Evolutionary conservation across 169 alveolate species (phyloP), one percentile per base, ranked within the genome.

Genomic region (Plasmodium malariae): DNA sequence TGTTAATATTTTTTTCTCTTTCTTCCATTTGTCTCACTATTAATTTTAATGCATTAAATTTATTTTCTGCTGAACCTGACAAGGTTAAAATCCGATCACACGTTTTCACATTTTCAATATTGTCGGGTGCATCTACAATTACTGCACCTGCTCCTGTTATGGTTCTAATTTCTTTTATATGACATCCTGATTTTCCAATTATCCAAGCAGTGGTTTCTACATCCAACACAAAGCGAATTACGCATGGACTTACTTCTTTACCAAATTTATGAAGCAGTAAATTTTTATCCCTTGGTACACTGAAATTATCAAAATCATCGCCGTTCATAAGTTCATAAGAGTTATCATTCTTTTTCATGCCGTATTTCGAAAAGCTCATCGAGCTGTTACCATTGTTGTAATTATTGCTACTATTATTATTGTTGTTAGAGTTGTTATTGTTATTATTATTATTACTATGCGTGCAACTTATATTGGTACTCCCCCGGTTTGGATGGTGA

Each of bases 61-160:
- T 78, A 78, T 48, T 78, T 78, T 78, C 89, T 34, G 89, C 78
- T 26, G 89, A 78, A 17, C 89, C 89, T 14, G 89, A 78, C 48
- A 78, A 57, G 14, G 89, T 78, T 49, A 78, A 43, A 45, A 78
- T 78, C 1, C 89, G 89, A 78, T 78, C 89, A 78, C 89, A 78
- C 19, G 78, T 78, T 78, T 78, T 60, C 14, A 78, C 89, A 78
- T 78, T 78, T 63, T 78, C 89, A 32, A 78, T 78, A 26, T 78
- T 78, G 26, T 78, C 78, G 24, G 89, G 89, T 11, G 89, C 89
- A 54, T 78, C 89, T 1, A 78, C 89, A 17, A 78, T 78, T 17
- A 78, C 89, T 62, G 89, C 89, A 43, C 89, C 89, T 54, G 89
- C 89, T 43, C 89, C 89, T 11, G 89, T 78, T 45, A 78, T 65